Conservation (phyloP, 495 filamentous ascomycete species). For the Hypomontagnella submonticulosa region DNA sequence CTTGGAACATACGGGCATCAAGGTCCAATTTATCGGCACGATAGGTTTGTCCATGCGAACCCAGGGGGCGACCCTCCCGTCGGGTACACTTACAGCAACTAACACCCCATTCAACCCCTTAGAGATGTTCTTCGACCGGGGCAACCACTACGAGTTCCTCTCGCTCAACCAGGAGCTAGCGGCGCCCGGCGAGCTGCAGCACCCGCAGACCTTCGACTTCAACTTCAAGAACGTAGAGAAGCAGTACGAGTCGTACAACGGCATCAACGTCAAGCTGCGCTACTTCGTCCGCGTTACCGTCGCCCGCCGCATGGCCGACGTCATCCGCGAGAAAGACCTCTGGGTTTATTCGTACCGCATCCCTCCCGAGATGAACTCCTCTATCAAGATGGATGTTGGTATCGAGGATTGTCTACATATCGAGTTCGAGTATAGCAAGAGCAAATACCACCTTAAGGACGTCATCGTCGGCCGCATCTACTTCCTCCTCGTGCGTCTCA, state of each 20-base stretch:
- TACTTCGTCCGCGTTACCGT: constrained; percentile 99
- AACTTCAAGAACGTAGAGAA: constrained; percentile 99
- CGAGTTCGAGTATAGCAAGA: constrained; percentile 99
- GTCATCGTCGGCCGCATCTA: constrained; percentile 99
- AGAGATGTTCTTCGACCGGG: constrained; percentile 99
- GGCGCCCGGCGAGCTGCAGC: constrained; percentile 94
- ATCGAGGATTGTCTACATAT: constrained; percentile 99
- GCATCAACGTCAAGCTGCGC: constrained; percentile 98
- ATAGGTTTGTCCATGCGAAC: constrained; percentile 72
- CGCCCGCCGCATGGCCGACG: constrained; percentile 94
- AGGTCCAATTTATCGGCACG: constrained; percentile 99
- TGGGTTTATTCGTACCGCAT: constrained; percentile 99
- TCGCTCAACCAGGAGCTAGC: constrained; percentile 95
- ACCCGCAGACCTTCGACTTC: constrained; percentile 98
- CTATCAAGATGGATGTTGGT: constrained; percentile 99
- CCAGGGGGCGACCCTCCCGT: no score
- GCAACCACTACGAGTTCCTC: constrained; percentile 99
- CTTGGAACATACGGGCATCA: constrained; percentile 98
- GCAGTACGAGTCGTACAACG: constrained; percentile 99
- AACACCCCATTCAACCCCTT: background rate
- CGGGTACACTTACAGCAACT: no score
- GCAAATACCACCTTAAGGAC: constrained; percentile 98
- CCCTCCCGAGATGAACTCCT: constrained; percentile 96
- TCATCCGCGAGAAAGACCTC: constrained; percentile 98
- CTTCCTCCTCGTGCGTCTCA: constrained; percentile 95